Evolutionary conservation across 2,329 filamentous ascomycete species (phyloP).

Genomic region (Stemphylium vesicarium): DNA sequence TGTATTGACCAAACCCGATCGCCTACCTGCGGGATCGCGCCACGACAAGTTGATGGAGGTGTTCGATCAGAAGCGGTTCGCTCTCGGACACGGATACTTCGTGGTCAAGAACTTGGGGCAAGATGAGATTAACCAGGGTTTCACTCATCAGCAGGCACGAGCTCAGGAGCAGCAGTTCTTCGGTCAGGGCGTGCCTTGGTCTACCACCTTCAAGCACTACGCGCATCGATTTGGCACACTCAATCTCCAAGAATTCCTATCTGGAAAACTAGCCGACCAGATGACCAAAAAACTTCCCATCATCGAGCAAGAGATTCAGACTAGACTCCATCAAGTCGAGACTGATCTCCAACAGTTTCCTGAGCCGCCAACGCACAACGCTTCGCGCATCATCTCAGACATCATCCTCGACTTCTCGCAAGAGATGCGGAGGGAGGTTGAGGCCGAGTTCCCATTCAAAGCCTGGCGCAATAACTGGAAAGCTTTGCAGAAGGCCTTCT

Average conservation of each 20-base stretch:
- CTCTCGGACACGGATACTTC: slow-evolving; percentile 77
- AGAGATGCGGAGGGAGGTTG: slow-evolving; percentile 60
- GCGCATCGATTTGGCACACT: slow-evolving; percentile 59
- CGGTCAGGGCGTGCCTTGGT: slow-evolving; percentile 53
- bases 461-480: slow-evolving; percentile 54
- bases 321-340: slow-evolving; percentile 60
- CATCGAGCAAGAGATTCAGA: slow-evolving; percentile 54
- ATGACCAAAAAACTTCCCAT: slow-evolving; percentile 50
- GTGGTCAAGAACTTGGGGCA: slow-evolving; percentile 71
- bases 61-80: slow-evolving; percentile 66
- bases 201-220: slow-evolving; percentile 47
- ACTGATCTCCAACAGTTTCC: slow-evolving; percentile 65
- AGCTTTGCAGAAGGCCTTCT: slow-evolving; percentile 59
- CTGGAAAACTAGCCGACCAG: slow-evolving; percentile 55
- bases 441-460: slow-evolving; percentile 54
- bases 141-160: slow-evolving; percentile 58
- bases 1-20: slow-evolving; percentile 85
- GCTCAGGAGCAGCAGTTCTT: slow-evolving; percentile 61
- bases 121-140: slow-evolving; percentile 53
- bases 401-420: slow-evolving; percentile 65
- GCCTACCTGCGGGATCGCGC: slow-evolving; percentile 61
- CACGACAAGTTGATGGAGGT: slow-evolving; percentile 66
- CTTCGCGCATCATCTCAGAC: slow-evolving; percentile 68
- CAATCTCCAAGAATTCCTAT: slow-evolving; percentile 58
- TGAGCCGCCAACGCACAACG: slow-evolving; percentile 68